Conservation (phyloP, 73 alveolate genomes). For the Symbiodinium natans region DNA sequence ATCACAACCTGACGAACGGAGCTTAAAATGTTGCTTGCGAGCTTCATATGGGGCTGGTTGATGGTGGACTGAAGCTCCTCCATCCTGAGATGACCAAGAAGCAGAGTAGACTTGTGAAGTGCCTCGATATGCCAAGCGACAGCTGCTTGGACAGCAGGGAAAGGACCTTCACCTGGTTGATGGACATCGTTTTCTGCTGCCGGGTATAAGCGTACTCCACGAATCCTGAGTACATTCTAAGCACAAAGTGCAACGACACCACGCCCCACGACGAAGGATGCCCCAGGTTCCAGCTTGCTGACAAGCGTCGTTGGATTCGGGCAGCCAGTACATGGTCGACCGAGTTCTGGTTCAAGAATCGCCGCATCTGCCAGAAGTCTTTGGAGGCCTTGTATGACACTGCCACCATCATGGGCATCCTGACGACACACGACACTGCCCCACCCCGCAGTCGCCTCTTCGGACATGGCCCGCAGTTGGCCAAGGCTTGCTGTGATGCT, state of each 20-base stretch:
- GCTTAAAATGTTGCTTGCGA: not conserved
- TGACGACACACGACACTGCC: too few relatives aligned
- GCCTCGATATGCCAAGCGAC: not conserved
- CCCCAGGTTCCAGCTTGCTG: not conserved
- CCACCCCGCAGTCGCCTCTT: conserved; percentile 7
- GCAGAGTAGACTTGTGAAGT: not conserved
- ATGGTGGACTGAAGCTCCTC: conserved; percentile 79
- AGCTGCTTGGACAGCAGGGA: conserved; percentile 68
- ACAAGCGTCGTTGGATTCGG: conserved; percentile 34
- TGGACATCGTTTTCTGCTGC: conserved; percentile 91
- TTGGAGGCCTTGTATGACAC: conserved; percentile 27
- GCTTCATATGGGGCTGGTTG: conserved; percentile 63
- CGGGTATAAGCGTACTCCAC: conserved; percentile 67
- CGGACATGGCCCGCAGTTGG: conserved; percentile 78
- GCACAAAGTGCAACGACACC: not conserved
- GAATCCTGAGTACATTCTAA: not conserved
- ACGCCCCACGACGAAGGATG: not conserved
- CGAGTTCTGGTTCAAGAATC: conserved; percentile 73
- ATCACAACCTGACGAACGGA: not conserved
- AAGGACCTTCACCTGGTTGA: conserved; percentile 79
- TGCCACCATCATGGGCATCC: not conserved
- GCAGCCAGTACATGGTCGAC: conserved; percentile 70
- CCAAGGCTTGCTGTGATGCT: conserved; percentile 82
- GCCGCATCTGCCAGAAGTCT: conserved; percentile 88
- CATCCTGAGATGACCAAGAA: conserved; percentile 22